phyloP scores from a whole-genome alignment of 1,284 basidiomycete genomes.

The Ceratorhiza oryzae-sativae region DNA sequence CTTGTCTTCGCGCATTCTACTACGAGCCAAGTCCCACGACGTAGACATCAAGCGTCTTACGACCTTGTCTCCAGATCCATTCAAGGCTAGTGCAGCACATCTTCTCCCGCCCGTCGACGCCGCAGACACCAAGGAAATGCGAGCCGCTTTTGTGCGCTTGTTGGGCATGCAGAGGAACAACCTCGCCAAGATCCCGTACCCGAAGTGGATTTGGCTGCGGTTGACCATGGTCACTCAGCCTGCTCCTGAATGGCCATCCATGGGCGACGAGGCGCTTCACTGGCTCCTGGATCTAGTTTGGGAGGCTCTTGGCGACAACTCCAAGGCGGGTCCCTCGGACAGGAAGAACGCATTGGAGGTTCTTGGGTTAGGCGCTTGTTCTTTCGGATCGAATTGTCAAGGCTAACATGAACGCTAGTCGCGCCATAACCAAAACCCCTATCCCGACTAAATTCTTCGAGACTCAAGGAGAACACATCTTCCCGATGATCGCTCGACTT shows the following conservation, averaged over 20 bases:
- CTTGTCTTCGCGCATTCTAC: constrained; percentile 25
- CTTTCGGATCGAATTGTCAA: not conserved
- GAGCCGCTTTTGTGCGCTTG: constrained; percentile 25
- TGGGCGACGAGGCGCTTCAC: constrained; percentile 25
- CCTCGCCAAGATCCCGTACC: constrained; percentile 24
- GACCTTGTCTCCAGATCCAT: constrained; percentile 18
- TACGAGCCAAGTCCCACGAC: constrained; percentile 18
- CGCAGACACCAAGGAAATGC: constrained; percentile 9
- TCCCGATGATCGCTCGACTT: constrained; percentile 28
- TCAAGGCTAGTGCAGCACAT: constrained; percentile 17
- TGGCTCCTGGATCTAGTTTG: constrained; percentile 26
- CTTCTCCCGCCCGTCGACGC: constrained; percentile 8
- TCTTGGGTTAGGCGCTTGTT: constrained; percentile 5
- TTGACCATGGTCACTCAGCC: constrained; percentile 16
- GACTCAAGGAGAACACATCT: constrained; percentile 27
- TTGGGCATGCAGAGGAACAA: constrained; percentile 32
- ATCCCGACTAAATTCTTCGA: constrained; percentile 26
- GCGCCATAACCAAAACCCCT: constrained; percentile 13
- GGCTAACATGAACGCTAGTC: constrained; percentile 2
- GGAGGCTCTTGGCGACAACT: constrained; percentile 25
- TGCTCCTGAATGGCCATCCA: constrained; percentile 17
- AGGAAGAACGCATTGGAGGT: constrained; percentile 24
- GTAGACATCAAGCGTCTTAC: constrained; percentile 21
- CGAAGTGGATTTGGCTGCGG: constrained; percentile 28
- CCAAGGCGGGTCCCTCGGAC: constrained; percentile 20